phyloP scores from a whole-genome alignment of 1,284 basidiomycete genomes.

The Ustilago sp. region DNA sequence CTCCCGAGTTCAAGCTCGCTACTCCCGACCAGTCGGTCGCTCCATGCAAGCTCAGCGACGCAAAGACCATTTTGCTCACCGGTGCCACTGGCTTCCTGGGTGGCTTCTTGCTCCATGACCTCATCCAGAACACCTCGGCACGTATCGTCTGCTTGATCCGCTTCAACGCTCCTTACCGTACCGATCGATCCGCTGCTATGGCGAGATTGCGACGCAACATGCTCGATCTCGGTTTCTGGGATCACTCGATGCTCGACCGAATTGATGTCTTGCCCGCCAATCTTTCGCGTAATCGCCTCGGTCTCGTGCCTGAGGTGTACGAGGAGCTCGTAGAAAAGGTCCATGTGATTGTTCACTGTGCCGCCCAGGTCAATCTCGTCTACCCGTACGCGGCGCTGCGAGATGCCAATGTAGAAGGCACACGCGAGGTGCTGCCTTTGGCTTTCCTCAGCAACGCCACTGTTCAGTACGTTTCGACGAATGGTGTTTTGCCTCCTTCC shows the following conservation, averaged over 20 bases:
- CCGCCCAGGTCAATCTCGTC: constrained; percentile 68
- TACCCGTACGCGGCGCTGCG: constrained; percentile 69
- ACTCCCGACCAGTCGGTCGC: constrained; percentile 15
- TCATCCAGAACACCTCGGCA: constrained; percentile 64
- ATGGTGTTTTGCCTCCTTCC: constrained; percentile 67
- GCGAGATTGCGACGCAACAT: constrained; percentile 67
- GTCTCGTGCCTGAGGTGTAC: constrained; percentile 58
- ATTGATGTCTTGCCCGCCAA: constrained; percentile 68
- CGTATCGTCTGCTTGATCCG: constrained; percentile 68
- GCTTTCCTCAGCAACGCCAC: constrained; percentile 67
- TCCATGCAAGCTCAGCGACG: constrained; percentile 48
- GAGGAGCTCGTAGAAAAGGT: constrained; percentile 58
- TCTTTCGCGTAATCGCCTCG: constrained; percentile 61
- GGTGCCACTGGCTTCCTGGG: constrained; percentile 70
- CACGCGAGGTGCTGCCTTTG: constrained; percentile 69
- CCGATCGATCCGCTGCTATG: constrained; percentile 64
- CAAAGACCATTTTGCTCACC: constrained; percentile 66
- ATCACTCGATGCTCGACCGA: constrained; percentile 63
- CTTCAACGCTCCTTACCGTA: constrained; percentile 62
- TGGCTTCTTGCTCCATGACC: constrained; percentile 64
- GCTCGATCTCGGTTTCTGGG: constrained; percentile 68
- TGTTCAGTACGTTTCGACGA: constrained; percentile 69
- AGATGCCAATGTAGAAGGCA: constrained; percentile 68
- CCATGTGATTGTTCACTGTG: constrained; percentile 67
- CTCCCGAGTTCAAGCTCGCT: constrained; percentile 58